Evolutionary conservation across 441 rosid genomes (phyloP), one percentile per base, ranked within the genome.

Genomic region (Hura crepitans): DNA sequence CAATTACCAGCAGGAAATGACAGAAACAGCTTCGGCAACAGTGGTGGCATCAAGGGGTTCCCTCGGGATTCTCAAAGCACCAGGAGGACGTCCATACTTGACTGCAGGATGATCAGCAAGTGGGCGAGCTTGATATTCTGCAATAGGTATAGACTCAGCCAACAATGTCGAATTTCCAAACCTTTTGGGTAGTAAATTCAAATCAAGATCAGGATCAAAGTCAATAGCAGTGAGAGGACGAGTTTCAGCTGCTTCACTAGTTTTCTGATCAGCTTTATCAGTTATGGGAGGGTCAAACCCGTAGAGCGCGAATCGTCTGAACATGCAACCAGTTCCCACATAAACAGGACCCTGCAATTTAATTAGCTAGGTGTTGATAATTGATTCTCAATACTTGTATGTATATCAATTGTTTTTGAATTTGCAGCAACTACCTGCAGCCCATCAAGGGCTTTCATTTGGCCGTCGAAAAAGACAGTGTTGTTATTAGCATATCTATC

Each of bases 381-480:
- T n/a, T n/a, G n/a, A n/a, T n/a, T n/a, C n/a, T n/a, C n/a, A n/a
- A n/a, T n/a, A n/a, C n/a, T n/a, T n/a, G n/a, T n/a, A n/a, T n/a
- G n/a, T n/a, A n/a, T n/a, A n/a, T n/a, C n/a, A n/a, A n/a, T n/a
- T n/a, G n/a, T n/a, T n/a, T n/a, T n/a, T n/a, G n/a, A n/a, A n/a
- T n/a, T n/a, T n/a, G n/a, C n/a, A n/a, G n/a, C n/a, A n/a, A n/a
- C n/a, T n/a, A n/a, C 98, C 87, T 93, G 79, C 51, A 35, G 80
- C n/a, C 96, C 97, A 53, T 93, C 96, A 4, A 91, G 95, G 30
- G 95, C 98, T 73, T 91, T 92, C 97, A 93, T 93, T 69, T 93
- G 89, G 20, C 97, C 88, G 18, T 93, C 98, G 13, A 90, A 93
- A 47, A 93, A 93, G 14, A 93, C 97, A 6, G 97, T 90, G 69